Evolutionary conservation across 139 green algal species (phyloP).

Genomic region (Picochlorum sp.): DNA sequence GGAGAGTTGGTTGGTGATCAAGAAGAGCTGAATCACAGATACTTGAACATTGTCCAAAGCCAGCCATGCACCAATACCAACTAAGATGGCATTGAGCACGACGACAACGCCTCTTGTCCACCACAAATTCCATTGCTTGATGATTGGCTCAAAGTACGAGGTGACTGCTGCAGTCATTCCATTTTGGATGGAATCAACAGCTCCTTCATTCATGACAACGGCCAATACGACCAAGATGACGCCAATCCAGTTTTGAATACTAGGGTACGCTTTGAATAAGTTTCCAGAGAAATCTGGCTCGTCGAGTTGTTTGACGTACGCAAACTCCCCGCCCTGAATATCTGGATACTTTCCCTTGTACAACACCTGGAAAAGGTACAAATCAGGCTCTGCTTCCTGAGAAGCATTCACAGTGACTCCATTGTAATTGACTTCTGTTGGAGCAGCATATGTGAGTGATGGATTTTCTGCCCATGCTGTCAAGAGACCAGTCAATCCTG

Average conservation of each 20-base stretch:
- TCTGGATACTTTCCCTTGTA: not conserved
- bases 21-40: slow-evolving; percentile 58
- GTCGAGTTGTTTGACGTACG: not conserved
- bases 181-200: slow-evolving; percentile 61
- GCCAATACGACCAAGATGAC: slow-evolving; percentile 50
- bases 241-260: slow-evolving; percentile 40
- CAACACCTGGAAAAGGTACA: slow-evolving; percentile 45
- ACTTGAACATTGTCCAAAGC: not conserved
- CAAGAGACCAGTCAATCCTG: slow-evolving; percentile 64
- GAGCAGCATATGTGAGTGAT: not conserved
- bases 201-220: slow-evolving; percentile 61
- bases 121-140: slow-evolving; percentile 27
- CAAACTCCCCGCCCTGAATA: not conserved
- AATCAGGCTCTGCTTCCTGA: slow-evolving; percentile 34
- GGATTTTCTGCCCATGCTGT: slow-evolving; percentile 43
- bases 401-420: not conserved
- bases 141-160: slow-evolving; percentile 19
- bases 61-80: slow-evolving; percentile 13
- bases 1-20: slow-evolving; percentile 72
- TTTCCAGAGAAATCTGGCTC: not conserved
- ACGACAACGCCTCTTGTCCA: slow-evolving; percentile 53
- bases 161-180: slow-evolving; percentile 29
- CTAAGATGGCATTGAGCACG: slow-evolving; percentile 63
- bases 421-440: slow-evolving; percentile 13
- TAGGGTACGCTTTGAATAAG: not conserved